These are phyloP conservation scores for Epichloe glyceriae DNA, from an alignment of 2,329 filamentous ascomycete genomes.

Conservation along the genomic window DNA sequence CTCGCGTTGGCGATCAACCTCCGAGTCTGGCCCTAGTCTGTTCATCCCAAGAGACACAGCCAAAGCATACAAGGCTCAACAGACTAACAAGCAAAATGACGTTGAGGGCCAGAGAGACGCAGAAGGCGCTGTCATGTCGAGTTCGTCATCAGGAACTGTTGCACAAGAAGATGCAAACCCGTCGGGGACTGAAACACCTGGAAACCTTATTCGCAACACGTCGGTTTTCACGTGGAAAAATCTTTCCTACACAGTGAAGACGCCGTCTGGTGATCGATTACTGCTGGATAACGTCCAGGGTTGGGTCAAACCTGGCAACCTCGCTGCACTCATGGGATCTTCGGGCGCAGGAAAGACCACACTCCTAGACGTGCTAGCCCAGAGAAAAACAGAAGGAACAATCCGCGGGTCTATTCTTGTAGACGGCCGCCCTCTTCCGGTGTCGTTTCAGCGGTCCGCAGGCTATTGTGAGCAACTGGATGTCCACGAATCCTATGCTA, in stretches of 20 bases:
- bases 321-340: constrained; percentile 70
- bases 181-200: constrained; percentile 3
- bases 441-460: constrained; percentile 65
- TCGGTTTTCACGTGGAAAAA: constrained; percentile 65
- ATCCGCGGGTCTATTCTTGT: constrained; percentile 65
- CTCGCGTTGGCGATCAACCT: constrained; percentile 38
- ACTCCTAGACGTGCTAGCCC: constrained; percentile 68
- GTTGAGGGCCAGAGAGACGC: constrained; percentile 32
- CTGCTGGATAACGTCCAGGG: constrained; percentile 72
- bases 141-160: not conserved
- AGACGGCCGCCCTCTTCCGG: constrained; percentile 56
- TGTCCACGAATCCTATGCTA: constrained; percentile 59
- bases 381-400: constrained; percentile 65
- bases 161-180: not conserved
- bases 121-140: constrained; percentile 8
- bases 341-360: constrained; percentile 80
- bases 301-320: constrained; percentile 69
- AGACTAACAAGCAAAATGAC: constrained; percentile 22
- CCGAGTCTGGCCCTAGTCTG: constrained; percentile 39
- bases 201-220: constrained; percentile 44
- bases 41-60: constrained; percentile 47
- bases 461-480: constrained; percentile 77
- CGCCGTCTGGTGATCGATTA: constrained; percentile 45
- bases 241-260: constrained; percentile 56
- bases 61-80: constrained; percentile 24